A percentile compares a stretch with the other conserved stretches of the same genome.
These are phyloP conservation scores for Exsudoporus floridanus DNA, from an alignment of 1,284 basidiomycete species.

Conservation along the genomic window DNA sequence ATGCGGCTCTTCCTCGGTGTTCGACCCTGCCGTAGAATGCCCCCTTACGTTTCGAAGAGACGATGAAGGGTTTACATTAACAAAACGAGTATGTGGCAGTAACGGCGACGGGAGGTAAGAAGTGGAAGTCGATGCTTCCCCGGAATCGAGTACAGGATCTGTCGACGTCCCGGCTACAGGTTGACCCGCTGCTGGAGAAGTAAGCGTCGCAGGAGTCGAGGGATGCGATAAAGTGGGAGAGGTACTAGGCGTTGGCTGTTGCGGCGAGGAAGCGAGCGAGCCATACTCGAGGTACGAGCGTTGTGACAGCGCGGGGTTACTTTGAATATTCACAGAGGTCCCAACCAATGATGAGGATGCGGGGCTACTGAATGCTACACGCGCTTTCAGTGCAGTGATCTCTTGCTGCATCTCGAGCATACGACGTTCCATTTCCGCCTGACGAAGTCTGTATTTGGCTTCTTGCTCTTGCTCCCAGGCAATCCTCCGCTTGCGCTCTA, in stretches of 20 bases:
- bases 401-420: slow-evolving; percentile 60
- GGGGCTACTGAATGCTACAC: slow-evolving; percentile 36
- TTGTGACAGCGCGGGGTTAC: not conserved
- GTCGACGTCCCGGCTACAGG: slow-evolving; percentile 5
- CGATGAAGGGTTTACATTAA: slow-evolving; percentile 22
- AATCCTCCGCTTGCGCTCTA: slow-evolving; percentile 54
- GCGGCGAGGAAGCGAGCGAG: slow-evolving; percentile 18
- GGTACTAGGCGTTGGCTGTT: slow-evolving; percentile 36
- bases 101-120: slow-evolving; percentile 15
- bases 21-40: slow-evolving; percentile 34
- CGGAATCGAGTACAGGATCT: not conserved
- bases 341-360: slow-evolving; percentile 10
- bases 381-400: slow-evolving; percentile 49
- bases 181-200: slow-evolving; percentile 6
- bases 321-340: slow-evolving; percentile 3
- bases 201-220: slow-evolving; percentile 15
- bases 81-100: slow-evolving; percentile 22
- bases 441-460: slow-evolving; percentile 49
- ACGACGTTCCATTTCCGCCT: slow-evolving; percentile 58
- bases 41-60: slow-evolving; percentile 32
- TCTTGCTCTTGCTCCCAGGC: slow-evolving; percentile 73
- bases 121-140: slow-evolving; percentile 6
- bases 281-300: slow-evolving; percentile 16
- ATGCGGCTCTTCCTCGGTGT: slow-evolving; percentile 40
- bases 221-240: slow-evolving; percentile 34